A percentile compares a stretch with the other conserved stretches of the same genome.
phyloP scores from a whole-genome alignment of 2,329 filamentous ascomycete species.

The Tolypocladium paradoxum region DNA sequence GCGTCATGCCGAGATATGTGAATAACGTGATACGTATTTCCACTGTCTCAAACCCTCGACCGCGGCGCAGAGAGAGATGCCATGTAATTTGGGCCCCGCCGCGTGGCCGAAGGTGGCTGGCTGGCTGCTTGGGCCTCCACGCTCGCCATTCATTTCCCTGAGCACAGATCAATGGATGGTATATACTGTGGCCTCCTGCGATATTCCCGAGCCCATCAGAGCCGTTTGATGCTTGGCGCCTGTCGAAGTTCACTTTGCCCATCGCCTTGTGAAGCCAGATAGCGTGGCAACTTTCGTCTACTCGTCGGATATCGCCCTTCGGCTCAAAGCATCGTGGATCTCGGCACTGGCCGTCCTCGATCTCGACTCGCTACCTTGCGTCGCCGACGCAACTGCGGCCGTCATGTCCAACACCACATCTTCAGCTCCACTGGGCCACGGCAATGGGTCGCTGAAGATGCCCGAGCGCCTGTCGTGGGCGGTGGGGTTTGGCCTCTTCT shows the following conservation, averaged over 20 bases:
- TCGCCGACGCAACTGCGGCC: background rate
- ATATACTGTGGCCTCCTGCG: no score
- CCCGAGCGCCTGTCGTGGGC: constrained; percentile 1
- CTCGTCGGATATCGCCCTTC: background rate
- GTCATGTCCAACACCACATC: background rate
- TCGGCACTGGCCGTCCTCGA: background rate
- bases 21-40: no score
- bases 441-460: background rate
- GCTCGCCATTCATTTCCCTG: background rate
- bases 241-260: background rate
- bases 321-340: no score
- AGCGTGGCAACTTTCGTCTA: background rate
- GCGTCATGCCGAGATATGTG: no score
- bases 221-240: background rate
- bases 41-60: background rate
- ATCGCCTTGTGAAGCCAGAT: background rate
- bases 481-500: constrained; percentile 5
- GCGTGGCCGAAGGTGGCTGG: background rate
- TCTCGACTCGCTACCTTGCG: background rate
- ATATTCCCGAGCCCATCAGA: no score
- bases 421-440: background rate
- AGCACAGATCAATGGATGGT: background rate
- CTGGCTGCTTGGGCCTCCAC: background rate
- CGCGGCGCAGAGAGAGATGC: background rate
- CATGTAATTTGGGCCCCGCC: background rate